Evolutionary conservation across 495 filamentous ascomycete species (phyloP).

Genomic region (Schizothecium vesticola): DNA sequence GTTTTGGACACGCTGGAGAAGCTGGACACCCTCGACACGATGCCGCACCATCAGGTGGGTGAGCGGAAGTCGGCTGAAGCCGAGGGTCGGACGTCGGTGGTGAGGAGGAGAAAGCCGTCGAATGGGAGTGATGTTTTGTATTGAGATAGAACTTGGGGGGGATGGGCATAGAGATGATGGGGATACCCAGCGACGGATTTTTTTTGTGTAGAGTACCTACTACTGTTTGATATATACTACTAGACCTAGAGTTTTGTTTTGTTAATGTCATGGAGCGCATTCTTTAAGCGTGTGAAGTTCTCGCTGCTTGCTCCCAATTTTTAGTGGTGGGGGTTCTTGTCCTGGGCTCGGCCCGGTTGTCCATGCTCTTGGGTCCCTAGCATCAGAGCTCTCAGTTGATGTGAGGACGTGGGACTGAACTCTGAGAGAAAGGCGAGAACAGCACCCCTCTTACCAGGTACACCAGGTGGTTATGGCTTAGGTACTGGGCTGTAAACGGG

Average conservation of each 20-base stretch:
- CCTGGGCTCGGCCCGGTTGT: neutral
- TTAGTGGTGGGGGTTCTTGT: neutral
- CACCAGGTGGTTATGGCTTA: no score
- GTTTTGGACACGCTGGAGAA: constrained; percentile 36
- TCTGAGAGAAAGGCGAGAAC: no score
- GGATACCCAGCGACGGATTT: neutral
- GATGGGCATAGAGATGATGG: neutral
- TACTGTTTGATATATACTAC: neutral
- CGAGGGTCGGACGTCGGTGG: neutral
- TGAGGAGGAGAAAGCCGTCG: constrained; percentile 3
- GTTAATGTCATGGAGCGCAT: neutral
- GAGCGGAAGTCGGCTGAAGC: constrained; percentile 2
- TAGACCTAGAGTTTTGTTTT: neutral
- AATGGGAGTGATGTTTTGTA: neutral
- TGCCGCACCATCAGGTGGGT: constrained; percentile 1
- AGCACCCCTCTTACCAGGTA: no score
- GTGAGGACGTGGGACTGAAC: neutral
- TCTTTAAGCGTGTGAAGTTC: neutral
- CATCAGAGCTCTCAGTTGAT: neutral
- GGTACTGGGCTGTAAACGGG: neutral
- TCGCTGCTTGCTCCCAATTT: neutral
- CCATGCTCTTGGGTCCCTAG: neutral
- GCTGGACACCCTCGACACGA: constrained; percentile 23
- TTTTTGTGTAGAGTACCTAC: neutral
- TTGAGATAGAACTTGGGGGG: neutral